A percentile compares a stretch with the other conserved stretches of the same genome.
Evolutionary conservation across 805 yeast genomes (phyloP).

Genomic region (Cyberlindnera galapagoensis): DNA sequence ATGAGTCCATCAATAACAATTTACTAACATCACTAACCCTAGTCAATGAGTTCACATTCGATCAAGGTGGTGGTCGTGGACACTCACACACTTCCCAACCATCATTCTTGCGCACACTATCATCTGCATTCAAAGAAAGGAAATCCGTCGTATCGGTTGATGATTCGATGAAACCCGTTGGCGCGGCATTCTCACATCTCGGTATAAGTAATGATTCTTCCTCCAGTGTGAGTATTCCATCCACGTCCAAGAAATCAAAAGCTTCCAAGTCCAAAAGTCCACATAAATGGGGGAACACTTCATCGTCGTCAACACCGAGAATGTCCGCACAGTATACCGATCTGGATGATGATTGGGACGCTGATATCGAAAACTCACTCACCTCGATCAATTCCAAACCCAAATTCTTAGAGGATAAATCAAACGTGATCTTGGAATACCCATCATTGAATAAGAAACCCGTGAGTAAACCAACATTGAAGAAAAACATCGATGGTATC

Average conservation of each 20-base stretch:
- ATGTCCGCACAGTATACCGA: conserved; percentile 47
- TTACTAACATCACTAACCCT: conserved; percentile 1
- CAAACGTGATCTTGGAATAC: conserved; percentile 22
- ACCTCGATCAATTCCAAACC: conserved; percentile 23
- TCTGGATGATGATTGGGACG: conserved; percentile 91
- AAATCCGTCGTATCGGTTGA: conserved; percentile 28
- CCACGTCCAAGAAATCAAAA: conserved; percentile 13
- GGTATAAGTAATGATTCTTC: conserved; percentile 27
- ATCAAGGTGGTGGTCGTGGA: conserved; percentile 65
- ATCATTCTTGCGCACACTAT: conserved; percentile 20
- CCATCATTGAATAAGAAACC: conserved; percentile 22
- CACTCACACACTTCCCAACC: conserved; percentile 36
- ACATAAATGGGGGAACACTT: conserved; percentile 6
- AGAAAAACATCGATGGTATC: conserved; percentile 18
- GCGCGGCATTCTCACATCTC: conserved; percentile 53
- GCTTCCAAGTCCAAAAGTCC: conserved; percentile 6
- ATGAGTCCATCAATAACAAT: neutral
- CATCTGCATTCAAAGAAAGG: conserved; percentile 24
- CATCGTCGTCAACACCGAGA: conserved; percentile 21
- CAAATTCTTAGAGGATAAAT: conserved; percentile 24
- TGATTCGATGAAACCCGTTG: conserved; percentile 34
- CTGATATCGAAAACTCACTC: conserved; percentile 45
- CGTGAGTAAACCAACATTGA: conserved; percentile 11
- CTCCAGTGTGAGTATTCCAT: conserved; percentile 5
- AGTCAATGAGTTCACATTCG: conserved; percentile 53